Conservation (phyloP, 768 basidiomycete genomes). For the Fomitopsis pulvina region DNA sequence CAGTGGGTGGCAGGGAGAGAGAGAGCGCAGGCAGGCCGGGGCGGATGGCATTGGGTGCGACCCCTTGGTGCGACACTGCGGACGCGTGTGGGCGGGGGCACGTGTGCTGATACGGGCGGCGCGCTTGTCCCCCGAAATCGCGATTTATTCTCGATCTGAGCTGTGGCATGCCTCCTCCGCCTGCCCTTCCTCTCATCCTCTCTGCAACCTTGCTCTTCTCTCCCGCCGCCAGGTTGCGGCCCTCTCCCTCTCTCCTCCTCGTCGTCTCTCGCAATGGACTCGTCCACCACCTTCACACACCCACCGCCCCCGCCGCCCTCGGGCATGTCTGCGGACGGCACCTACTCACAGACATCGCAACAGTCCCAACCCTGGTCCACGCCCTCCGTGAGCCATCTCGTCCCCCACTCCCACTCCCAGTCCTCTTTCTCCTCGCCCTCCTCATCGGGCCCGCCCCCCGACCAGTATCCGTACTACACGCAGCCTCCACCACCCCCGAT, state of each 20-base stretch:
- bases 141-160: neutral
- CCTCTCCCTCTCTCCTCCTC: no score
- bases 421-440: conserved; percentile 28
- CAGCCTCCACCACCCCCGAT: conserved; percentile 17
- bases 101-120: neutral
- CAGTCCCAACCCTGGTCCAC: conserved; percentile 26
- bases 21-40: no score
- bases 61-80: no score
- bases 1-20: neutral
- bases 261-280: no score
- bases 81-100: neutral
- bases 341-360: conserved; percentile 28
- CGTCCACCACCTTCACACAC: no score
- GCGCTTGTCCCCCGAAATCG: neutral
- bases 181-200: neutral
- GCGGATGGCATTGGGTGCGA: no score
- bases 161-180: neutral
- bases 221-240: no score
- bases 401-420: conserved; percentile 23
- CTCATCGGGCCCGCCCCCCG: conserved; percentile 24
- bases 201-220: no score
- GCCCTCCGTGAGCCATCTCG: conserved; percentile 20
- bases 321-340: conserved; percentile 22
- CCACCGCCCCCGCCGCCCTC: neutral
- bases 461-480: conserved; percentile 23